A percentile compares a stretch with the other conserved stretches of the same genome.
Evolutionary conservation across 176 grass and related monocot species (phyloP).

Genomic region (Pharus latifolius): DNA sequence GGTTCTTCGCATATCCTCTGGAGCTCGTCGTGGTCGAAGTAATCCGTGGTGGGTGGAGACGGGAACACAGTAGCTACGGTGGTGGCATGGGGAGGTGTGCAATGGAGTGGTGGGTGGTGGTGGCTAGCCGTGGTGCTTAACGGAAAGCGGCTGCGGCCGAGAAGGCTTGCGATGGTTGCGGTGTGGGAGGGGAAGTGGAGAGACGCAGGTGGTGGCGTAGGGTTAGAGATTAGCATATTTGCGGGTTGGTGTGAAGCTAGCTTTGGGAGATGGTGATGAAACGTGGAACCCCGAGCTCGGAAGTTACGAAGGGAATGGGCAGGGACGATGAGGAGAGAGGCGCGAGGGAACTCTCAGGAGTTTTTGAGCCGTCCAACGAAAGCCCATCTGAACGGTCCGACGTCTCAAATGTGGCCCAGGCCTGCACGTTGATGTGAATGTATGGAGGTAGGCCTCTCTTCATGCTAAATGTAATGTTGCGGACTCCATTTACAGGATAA

Average conservation of each 20-base stretch:
- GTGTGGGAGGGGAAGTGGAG: not conserved
- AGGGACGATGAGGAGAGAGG: too few relatives aligned
- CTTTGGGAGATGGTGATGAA: not conserved
- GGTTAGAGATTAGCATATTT: conserved; percentile 10
- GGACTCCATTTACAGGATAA: too few relatives aligned
- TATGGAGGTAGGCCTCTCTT: too few relatives aligned
- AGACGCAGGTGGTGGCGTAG: not conserved
- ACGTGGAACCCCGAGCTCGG: not conserved
- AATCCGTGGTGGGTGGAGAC: rapidly evolving
- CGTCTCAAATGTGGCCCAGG: too few relatives aligned
- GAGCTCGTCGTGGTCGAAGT: not conserved
- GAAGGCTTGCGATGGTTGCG: not conserved
- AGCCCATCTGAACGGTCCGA: too few relatives aligned
- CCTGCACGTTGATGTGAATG: too few relatives aligned
- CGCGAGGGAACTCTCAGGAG: too few relatives aligned
- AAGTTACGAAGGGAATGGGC: too few relatives aligned
- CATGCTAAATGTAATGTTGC: too few relatives aligned
- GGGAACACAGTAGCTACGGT: not conserved
- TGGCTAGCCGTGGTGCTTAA: not conserved
- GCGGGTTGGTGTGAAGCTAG: not conserved
- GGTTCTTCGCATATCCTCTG: conserved; percentile 10
- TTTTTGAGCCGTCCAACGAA: too few relatives aligned
- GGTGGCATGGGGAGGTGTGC: not conserved
- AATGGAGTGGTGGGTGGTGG: not conserved
- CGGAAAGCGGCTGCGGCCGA: not conserved